Conservation (phyloP, 179 eudicot genomes). For the Silene coronaria region DNA sequence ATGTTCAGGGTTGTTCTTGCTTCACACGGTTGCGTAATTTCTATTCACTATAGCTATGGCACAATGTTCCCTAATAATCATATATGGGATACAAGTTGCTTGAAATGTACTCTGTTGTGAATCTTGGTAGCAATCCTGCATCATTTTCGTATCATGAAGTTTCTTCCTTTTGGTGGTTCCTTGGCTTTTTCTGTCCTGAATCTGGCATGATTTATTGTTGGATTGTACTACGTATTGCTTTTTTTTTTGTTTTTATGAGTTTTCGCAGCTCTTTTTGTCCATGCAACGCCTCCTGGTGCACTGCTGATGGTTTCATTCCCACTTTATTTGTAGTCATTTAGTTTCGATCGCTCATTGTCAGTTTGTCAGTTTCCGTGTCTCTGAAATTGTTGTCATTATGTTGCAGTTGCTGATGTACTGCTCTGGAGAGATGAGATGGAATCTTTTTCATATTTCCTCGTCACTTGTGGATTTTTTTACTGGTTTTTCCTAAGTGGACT, state of each 20-base stretch:
- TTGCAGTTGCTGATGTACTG: constrained; percentile 84
- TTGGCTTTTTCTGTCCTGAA: neutral
- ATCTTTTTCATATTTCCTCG: constrained; percentile 61
- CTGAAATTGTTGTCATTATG: constrained; percentile 14
- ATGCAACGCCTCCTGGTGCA: neutral
- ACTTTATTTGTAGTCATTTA: neutral
- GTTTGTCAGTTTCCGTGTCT: neutral
- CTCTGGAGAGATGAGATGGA: constrained; percentile 92
- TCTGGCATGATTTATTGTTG: neutral
- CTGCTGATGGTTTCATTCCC: neutral
- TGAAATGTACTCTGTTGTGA: neutral
- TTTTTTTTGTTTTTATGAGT: neutral
- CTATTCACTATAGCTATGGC: constrained; percentile 1
- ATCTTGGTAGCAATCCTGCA: neutral
- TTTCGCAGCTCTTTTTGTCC: neutral
- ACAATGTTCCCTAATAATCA: neutral
- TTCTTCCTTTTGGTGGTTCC: no score
- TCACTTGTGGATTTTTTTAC: constrained; percentile 43
- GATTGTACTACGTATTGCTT: neutral
- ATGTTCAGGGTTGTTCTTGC: neutral
- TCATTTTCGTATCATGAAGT: no score
- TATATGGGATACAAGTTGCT: neutral
- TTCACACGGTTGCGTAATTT: neutral
- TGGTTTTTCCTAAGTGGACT: constrained; percentile 71
- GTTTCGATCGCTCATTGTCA: neutral